phyloP scores from a whole-genome alignment of 805 yeast species.

The Candida palmyrensis region DNA sequence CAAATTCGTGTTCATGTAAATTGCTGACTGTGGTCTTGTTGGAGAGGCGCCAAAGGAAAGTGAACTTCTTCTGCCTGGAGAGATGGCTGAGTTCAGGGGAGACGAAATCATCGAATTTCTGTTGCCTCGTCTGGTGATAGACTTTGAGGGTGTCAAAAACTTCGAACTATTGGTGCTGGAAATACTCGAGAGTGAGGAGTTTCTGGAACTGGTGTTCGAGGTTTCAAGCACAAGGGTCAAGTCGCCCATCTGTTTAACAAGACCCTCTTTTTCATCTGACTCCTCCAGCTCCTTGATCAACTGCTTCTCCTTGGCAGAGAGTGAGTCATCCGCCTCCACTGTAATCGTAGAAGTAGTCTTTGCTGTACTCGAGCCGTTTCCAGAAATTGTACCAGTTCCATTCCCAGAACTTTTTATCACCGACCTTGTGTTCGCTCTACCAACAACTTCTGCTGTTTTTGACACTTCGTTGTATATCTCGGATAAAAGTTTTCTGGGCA shows the following conservation, averaged over 20 bases:
- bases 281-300: too few species aligned
- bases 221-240: too few species aligned
- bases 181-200: not conserved
- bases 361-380: too few species aligned
- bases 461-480: constrained; percentile 11
- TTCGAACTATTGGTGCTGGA: not conserved
- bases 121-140: constrained; percentile 5
- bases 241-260: too few species aligned
- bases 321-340: too few species aligned
- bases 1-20: constrained; percentile 16
- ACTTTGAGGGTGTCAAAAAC: not conserved
- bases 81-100: constrained; percentile 2
- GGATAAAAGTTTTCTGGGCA: constrained; percentile 21
- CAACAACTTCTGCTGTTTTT: constrained; percentile 2
- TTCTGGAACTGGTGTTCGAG: not conserved
- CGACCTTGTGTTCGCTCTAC: too few species aligned
- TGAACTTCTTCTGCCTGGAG: constrained; percentile 4
- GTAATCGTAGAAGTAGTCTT: too few species aligned
- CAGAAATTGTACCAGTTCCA: too few species aligned
- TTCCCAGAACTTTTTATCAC: too few species aligned
- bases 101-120: constrained; percentile 9
- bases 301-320: too few species aligned
- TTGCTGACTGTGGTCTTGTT: constrained; percentile 21
- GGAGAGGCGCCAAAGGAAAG: constrained; percentile 1
- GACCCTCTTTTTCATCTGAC: too few species aligned